phyloP scores from a whole-genome alignment of 2,329 filamentous ascomycete genomes.

The Fusarium veterinarium region DNA sequence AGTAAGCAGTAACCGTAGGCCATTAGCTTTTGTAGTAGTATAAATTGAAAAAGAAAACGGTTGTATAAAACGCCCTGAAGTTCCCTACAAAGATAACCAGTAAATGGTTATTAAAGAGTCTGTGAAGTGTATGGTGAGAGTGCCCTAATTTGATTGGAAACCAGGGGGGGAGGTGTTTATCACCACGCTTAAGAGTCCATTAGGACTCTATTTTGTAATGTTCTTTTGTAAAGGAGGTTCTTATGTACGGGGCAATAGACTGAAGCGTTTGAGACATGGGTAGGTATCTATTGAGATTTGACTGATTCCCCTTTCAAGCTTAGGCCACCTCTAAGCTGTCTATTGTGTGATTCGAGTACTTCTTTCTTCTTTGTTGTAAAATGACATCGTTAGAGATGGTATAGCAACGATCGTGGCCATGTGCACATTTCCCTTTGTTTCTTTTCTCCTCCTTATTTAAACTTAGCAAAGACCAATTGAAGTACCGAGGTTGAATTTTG shows the following conservation, averaged over 20 bases:
- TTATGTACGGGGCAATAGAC: background rate
- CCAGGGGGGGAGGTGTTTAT: background rate
- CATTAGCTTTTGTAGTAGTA: background rate
- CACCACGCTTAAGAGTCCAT: background rate
- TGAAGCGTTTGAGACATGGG: too few relatives aligned
- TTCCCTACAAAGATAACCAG: background rate
- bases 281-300: background rate
- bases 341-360: background rate
- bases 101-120: background rate
- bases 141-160: background rate
- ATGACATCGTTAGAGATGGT: background rate
- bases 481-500: fast-evolving
- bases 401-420: background rate
- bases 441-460: background rate
- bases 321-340: background rate
- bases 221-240: background rate
- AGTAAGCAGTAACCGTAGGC: background rate
- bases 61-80: background rate
- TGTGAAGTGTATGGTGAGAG: background rate
- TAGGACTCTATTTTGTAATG: background rate
- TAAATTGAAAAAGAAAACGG: background rate
- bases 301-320: fast-evolving
- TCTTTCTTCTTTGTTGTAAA: background rate
- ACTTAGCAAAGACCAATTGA: background rate
- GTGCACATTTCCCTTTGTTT: background rate